Evolutionary conservation across 768 basidiomycete species (phyloP).

Genomic region (Trametes cinnabarina): DNA sequence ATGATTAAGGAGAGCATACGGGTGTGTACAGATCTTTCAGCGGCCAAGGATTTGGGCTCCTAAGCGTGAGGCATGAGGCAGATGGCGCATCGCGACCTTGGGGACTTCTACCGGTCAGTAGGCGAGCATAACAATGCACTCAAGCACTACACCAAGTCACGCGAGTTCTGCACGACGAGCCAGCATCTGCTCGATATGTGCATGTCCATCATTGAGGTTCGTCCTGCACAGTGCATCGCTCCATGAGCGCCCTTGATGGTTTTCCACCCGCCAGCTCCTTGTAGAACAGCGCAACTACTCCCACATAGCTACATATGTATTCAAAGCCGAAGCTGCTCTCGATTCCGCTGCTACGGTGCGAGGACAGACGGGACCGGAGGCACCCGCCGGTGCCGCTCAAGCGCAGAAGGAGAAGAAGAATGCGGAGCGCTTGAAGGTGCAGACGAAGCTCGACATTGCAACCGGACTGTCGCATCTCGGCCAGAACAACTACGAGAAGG

Average conservation of each 20-base stretch:
- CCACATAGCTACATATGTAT: slow-evolving; percentile 88
- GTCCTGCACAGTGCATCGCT: slow-evolving; percentile 14
- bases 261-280: slow-evolving; percentile 56
- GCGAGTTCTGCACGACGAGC: slow-evolving; percentile 89
- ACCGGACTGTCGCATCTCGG: slow-evolving; percentile 75
- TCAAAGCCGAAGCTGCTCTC: slow-evolving; percentile 91
- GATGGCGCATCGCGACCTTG: slow-evolving; percentile 92
- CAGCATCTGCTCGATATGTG: slow-evolving; percentile 95
- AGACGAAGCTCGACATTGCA: slow-evolving; percentile 80
- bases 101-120: slow-evolving; percentile 66
- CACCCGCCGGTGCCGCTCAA: slow-evolving; percentile 25
- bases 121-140: slow-evolving; percentile 74
- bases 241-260: too few species aligned
- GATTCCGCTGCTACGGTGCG: slow-evolving; percentile 46
- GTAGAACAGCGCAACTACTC: slow-evolving; percentile 85
- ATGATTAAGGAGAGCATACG: slow-evolving; percentile 99
- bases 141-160: slow-evolving; percentile 84
- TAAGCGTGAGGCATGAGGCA: slow-evolving; percentile 30
- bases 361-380: slow-evolving; percentile 18
- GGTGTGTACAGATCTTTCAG: slow-evolving; percentile 47
- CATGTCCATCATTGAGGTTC: slow-evolving; percentile 74
- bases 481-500: slow-evolving; percentile 73
- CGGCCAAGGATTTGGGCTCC: too few species aligned
- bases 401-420: slow-evolving; percentile 45
- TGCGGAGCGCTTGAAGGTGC: slow-evolving; percentile 63